Evolutionary conservation across 306 rosid genomes (phyloP).

Genomic region (Vachellia collinsii): DNA sequence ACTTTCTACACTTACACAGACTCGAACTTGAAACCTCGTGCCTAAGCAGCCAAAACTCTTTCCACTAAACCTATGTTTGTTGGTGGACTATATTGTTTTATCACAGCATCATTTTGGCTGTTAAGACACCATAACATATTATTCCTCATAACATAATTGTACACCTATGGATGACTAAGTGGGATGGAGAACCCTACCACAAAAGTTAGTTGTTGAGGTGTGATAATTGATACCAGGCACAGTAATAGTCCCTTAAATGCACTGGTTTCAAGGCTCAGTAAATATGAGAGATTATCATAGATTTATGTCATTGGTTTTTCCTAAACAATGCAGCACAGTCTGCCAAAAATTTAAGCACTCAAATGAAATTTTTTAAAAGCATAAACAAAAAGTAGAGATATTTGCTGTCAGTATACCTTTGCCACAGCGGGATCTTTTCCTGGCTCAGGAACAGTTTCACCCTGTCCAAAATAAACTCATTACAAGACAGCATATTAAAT

Average conservation of each 20-base stretch:
- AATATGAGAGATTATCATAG: slow-evolving; percentile 5
- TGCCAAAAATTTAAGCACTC: slow-evolving; percentile 11
- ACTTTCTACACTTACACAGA: too few species aligned
- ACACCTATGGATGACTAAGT: too few species aligned
- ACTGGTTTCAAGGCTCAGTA: slow-evolving; percentile 2
- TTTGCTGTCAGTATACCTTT: slow-evolving; percentile 63
- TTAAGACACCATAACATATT: slow-evolving; percentile 16
- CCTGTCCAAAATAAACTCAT: slow-evolving; percentile 65
- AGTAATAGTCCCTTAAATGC: neutral
- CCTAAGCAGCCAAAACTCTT: too few species aligned
- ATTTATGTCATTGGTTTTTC: neutral
- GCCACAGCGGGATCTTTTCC: slow-evolving; percentile 64
- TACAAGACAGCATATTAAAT: slow-evolving; percentile 22
- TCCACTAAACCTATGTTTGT: too few species aligned
- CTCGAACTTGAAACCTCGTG: too few species aligned
- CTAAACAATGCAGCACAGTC: slow-evolving; percentile 13
- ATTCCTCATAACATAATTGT: slow-evolving; percentile 10
- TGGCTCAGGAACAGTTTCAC: slow-evolving; percentile 79
- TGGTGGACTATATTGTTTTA: too few species aligned
- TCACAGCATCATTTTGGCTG: neutral
- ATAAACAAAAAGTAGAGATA: slow-evolving; percentile 13
- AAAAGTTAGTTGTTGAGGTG: too few species aligned
- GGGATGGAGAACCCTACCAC: too few species aligned
- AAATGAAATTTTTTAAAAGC: slow-evolving; percentile 5
- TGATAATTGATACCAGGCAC: neutral